Evolutionary conservation across 2,329 filamentous ascomycete species (phyloP).

Genomic region (Neonectria hederae): DNA sequence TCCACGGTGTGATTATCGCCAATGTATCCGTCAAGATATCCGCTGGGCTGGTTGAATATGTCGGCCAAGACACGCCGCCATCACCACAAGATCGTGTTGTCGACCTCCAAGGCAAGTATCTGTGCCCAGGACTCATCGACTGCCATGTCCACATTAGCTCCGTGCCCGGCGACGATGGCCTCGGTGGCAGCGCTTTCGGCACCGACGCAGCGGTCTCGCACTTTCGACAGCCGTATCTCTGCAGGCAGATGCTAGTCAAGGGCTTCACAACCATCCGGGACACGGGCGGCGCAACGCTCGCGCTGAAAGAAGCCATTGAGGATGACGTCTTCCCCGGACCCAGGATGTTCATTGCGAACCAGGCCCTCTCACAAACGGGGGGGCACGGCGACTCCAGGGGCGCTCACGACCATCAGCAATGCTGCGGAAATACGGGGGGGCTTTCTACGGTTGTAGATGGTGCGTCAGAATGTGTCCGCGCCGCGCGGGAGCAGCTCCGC

Average conservation of each 20-base stretch:
- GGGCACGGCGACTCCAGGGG: conserved; percentile 63
- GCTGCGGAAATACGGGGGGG: conserved; percentile 49
- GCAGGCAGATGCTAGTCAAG: conserved; percentile 60
- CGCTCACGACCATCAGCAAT: conserved; percentile 48
- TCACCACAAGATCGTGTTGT: conserved; percentile 17
- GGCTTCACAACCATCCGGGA: conserved; percentile 69
- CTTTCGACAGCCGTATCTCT: conserved; percentile 59
- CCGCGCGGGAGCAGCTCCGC: conserved; percentile 62
- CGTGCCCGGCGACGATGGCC: conserved; percentile 42
- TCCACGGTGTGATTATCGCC: conserved; percentile 44
- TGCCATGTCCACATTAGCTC: conserved; percentile 47
- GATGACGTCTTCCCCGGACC: conserved; percentile 66
- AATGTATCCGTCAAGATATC: conserved; percentile 47
- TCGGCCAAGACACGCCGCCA: conserved; percentile 22
- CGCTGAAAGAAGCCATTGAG: conserved; percentile 64
- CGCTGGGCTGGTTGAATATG: conserved; percentile 45
- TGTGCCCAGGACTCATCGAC: conserved; percentile 48
- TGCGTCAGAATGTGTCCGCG: conserved; percentile 61
- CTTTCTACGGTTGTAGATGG: conserved; percentile 62
- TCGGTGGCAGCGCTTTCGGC: conserved; percentile 35
- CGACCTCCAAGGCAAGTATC: conserved; percentile 42
- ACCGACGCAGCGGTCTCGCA: conserved; percentile 49
- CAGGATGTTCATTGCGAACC: conserved; percentile 63
- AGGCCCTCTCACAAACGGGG: conserved; percentile 65
- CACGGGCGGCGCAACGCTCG: conserved; percentile 64